phyloP scores from a whole-genome alignment of 805 yeast species.

The Hanseniaspora clermontiae region DNA sequence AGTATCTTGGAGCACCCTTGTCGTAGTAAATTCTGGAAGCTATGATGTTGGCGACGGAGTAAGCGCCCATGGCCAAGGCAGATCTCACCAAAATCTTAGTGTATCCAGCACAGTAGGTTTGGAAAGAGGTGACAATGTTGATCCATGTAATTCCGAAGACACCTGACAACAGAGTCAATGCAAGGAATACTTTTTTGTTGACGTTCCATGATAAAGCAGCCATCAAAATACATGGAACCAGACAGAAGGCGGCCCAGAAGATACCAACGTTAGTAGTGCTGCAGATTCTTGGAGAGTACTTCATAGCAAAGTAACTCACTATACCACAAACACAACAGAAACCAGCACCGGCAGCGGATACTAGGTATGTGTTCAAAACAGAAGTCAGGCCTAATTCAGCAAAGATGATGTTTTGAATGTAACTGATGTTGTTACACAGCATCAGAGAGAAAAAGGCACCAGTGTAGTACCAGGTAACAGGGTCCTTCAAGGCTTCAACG shows the following conservation, averaged over 20 bases:
- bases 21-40: conserved; percentile 39
- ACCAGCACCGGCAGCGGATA: conserved; percentile 38
- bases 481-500: conserved; percentile 35
- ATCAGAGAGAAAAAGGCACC: conserved; percentile 30
- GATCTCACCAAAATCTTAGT: conserved; percentile 35
- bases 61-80: conserved; percentile 29
- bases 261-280: conserved; percentile 25
- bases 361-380: conserved; percentile 35
- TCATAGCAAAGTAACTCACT: conserved; percentile 22
- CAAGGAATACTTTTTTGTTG: conserved; percentile 30
- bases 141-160: conserved; percentile 26
- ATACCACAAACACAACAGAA: conserved; percentile 28
- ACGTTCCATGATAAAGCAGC: conserved; percentile 30
- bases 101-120: conserved; percentile 29
- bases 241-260: conserved; percentile 27
- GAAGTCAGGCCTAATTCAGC: conserved; percentile 29
- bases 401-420: conserved; percentile 35
- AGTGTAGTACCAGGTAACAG: conserved; percentile 30
- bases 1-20: conserved; percentile 32
- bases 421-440: conserved; percentile 36
- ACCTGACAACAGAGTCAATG: conserved; percentile 23
- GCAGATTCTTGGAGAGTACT: conserved; percentile 4
- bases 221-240: conserved; percentile 33
- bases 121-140: conserved; percentile 18
- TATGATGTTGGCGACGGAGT: conserved; percentile 33